Base-by-base conservation (phyloP, 768 basidiomycete species). In the Rhodosporidiobolus odoratus region DNA sequence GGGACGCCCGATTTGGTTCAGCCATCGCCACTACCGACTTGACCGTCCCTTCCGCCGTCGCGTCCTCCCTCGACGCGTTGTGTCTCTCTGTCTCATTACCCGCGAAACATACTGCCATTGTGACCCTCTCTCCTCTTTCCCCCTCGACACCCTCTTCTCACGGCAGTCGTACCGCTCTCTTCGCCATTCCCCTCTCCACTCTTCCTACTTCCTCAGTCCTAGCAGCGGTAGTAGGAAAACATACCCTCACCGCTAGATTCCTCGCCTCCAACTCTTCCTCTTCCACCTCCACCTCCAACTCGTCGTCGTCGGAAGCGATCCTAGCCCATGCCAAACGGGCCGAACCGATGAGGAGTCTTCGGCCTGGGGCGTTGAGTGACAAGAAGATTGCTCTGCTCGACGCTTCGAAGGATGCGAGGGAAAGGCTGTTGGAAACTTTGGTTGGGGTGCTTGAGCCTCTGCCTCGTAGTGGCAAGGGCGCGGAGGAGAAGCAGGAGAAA, bases 181-280 rank as follows among this genome's bases (percentile, higher is more conserved):
- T 69, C 58, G 65, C 43, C 38, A 47, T 72, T 23, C 70, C 74
- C 3, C 69, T 74, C 48, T n/a, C 69, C 10, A 16, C 53, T 27
- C 65, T 75, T 21, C 74, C 74, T 13, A 35, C 69, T 16, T n/a
- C 70, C 0, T 72, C 74, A 0, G 74, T 75, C 40, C 74, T 75
- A 57, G 74, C 74, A 27, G 74, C 65, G 13, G 71, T 75, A 30
- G 74, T 72, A 10, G 74, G 74, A 30, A 71, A 71, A 56, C 70
- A 75, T 48, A 43, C 67, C 3, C 68, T 75, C 64, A 75, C 74
- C 4, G 30, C 48, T 17, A 48, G 43, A 23, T 75, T 63, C 67
- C 64, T 75, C 54, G 66, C 61, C 23, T 23, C 58, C 25, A 47
- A 62, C n/a, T 35, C 37, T 21, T 25, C 45, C n/a, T n/a, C n/a